Conservation (phyloP, 2,329 filamentous ascomycete species). For the Lojkania enalia region DNA sequence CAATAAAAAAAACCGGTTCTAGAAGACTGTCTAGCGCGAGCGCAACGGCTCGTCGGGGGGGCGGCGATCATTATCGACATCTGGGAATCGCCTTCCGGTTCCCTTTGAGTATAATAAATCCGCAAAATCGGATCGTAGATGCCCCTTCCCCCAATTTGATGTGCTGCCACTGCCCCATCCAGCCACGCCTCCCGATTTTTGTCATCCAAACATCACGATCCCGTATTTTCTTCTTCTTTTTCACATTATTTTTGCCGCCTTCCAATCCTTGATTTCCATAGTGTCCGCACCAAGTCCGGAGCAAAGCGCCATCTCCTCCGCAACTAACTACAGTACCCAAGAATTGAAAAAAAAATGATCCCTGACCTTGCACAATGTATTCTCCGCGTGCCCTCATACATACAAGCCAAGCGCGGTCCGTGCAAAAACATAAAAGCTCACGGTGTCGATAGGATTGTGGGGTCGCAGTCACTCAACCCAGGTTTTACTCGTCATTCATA, state of each 20-base stretch:
- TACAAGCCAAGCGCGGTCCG: constrained; percentile 1
- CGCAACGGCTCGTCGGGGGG: constrained; percentile 28
- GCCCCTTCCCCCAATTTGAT: too few relatives aligned
- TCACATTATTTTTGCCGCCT: too few relatives aligned
- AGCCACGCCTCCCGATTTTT: constrained; percentile 8
- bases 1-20: constrained; percentile 31
- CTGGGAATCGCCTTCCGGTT: constrained; percentile 1
- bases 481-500: constrained; percentile 26
- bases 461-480: constrained; percentile 21
- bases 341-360: constrained; percentile 1
- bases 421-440: background rate
- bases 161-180: constrained; percentile 6
- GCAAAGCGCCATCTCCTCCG: too few relatives aligned
- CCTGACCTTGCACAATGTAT: constrained; percentile 13
- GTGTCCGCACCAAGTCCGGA: too few relatives aligned
- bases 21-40: constrained; percentile 31
- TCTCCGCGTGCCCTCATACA: constrained; percentile 20
- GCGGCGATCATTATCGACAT: constrained; percentile 26
- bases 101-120: background rate
- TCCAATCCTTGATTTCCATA: too few relatives aligned
- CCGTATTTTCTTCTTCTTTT: too few relatives aligned
- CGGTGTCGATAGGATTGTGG: constrained; percentile 26
- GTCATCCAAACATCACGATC: background rate
- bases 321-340: too few relatives aligned
- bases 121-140: background rate